These are phyloP conservation scores for Leccinum variicolor DNA, from an alignment of 768 basidiomycete genomes.

Conservation along the genomic window DNA sequence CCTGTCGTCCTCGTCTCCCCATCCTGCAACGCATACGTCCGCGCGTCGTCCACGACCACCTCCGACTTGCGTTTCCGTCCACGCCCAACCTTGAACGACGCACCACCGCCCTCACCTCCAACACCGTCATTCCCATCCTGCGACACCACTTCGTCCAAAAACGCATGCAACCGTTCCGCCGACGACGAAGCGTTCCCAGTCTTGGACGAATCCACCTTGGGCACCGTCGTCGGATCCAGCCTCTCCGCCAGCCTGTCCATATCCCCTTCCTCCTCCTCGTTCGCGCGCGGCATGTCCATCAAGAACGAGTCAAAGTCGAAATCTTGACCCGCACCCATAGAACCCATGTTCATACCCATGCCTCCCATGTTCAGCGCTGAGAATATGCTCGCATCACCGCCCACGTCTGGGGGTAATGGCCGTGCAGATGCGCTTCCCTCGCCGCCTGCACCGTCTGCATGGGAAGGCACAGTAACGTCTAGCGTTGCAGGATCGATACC, in stretches of 20 bases:
- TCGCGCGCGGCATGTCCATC: slow-evolving; percentile 35
- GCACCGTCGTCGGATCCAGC: slow-evolving; percentile 31
- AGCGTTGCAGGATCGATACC: slow-evolving; percentile 54
- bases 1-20: background rate
- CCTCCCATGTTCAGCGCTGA: background rate
- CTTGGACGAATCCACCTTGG: slow-evolving; percentile 26
- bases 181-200: slow-evolving; percentile 25
- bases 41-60: slow-evolving; percentile 15
- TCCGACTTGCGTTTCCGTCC: slow-evolving; percentile 43
- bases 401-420: background rate
- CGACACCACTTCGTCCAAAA: slow-evolving; percentile 42
- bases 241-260: slow-evolving; percentile 34
- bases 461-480: slow-evolving; percentile 3
- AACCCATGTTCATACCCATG: background rate
- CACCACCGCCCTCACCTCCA: background rate
- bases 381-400: slow-evolving; percentile 19
- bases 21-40: background rate
- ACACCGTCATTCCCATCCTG: slow-evolving; percentile 23
- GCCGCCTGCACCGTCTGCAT: slow-evolving; percentile 11
- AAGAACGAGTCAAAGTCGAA: slow-evolving; percentile 42
- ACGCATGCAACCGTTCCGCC: slow-evolving; percentile 38
- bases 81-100: slow-evolving; percentile 10
- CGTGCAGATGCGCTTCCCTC: slow-evolving; percentile 3
- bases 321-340: slow-evolving; percentile 9
- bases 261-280: slow-evolving; percentile 27